Conservation (phyloP, 768 basidiomycete species). For the Termitomyces sp. region DNA sequence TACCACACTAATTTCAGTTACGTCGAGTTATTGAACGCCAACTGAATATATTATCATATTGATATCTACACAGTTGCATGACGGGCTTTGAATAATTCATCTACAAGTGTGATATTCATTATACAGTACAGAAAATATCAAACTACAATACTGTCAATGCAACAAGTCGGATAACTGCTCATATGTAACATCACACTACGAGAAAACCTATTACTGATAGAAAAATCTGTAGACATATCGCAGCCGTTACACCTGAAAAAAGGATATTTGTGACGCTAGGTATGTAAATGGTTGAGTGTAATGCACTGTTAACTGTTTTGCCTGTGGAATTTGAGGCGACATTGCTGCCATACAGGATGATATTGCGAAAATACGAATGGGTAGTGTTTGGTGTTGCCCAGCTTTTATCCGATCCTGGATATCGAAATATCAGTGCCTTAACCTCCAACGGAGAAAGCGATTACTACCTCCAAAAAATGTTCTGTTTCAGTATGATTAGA, state of each 20-base stretch:
- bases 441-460: neutral
- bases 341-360: slow-evolving; percentile 57
- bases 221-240: neutral
- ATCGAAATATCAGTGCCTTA: slow-evolving; percentile 8
- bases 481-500: slow-evolving; percentile 23
- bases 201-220: neutral
- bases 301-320: slow-evolving; percentile 18
- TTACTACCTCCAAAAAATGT: slow-evolving; percentile 75
- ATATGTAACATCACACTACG: neutral
- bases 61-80: no score
- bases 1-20: no score
- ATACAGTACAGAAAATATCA: neutral
- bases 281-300: neutral
- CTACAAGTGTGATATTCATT: neutral
- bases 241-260: slow-evolving; percentile 1
- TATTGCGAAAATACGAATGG: slow-evolving; percentile 73
- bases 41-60: neutral
- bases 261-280: neutral
- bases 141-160: neutral
- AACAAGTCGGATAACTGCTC: neutral
- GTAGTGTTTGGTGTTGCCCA: slow-evolving; percentile 70
- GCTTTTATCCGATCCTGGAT: slow-evolving; percentile 50
- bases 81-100: no score
- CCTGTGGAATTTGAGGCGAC: slow-evolving; percentile 42
- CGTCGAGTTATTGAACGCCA: neutral